These are phyloP conservation scores for Aspergillus sp. DNA, from an alignment of 2,329 filamentous ascomycete species.

Conservation along the genomic window DNA sequence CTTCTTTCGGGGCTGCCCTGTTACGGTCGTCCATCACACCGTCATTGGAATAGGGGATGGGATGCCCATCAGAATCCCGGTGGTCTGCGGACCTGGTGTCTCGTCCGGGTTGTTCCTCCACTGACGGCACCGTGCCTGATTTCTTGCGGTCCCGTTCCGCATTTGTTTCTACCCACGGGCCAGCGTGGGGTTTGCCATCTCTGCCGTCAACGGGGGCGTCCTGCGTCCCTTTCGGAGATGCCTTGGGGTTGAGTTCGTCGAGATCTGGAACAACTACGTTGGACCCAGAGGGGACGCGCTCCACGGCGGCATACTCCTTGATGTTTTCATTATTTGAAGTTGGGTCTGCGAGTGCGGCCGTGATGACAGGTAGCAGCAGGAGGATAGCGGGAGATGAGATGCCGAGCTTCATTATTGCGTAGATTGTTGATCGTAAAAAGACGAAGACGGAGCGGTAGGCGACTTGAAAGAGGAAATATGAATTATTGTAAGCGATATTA, in stretches of 20 bases:
- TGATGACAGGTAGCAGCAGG: slow-evolving; percentile 36
- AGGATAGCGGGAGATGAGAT: slow-evolving; percentile 33
- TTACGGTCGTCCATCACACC: slow-evolving; percentile 93
- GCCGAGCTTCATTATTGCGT: slow-evolving; percentile 34
- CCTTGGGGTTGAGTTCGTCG: slow-evolving; percentile 20
- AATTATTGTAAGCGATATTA: neutral
- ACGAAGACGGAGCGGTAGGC: neutral
- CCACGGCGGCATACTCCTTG: slow-evolving; percentile 13
- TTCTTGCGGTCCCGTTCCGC: slow-evolving; percentile 49
- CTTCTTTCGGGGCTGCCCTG: slow-evolving; percentile 72
- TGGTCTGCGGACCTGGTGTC: slow-evolving; percentile 31
- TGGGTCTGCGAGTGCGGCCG: slow-evolving; percentile 24
- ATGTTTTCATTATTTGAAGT: slow-evolving; percentile 14
- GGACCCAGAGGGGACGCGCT: slow-evolving; percentile 11
- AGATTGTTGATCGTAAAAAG: neutral
- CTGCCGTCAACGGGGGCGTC: slow-evolving; percentile 88
- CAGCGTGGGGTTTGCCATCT: slow-evolving; percentile 89
- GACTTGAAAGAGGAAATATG: neutral
- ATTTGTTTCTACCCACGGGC: slow-evolving; percentile 63
- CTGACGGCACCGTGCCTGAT: slow-evolving; percentile 35
- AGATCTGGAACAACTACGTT: slow-evolving; percentile 20
- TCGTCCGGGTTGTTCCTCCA: slow-evolving; percentile 27
- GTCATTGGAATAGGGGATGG: slow-evolving; percentile 59
- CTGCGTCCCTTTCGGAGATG: slow-evolving; percentile 59
- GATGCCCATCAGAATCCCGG: slow-evolving; percentile 42